These are phyloP conservation scores for Hypomontagnella monticulosa DNA, from an alignment of 495 filamentous ascomycete genomes.

Conservation along the genomic window DNA sequence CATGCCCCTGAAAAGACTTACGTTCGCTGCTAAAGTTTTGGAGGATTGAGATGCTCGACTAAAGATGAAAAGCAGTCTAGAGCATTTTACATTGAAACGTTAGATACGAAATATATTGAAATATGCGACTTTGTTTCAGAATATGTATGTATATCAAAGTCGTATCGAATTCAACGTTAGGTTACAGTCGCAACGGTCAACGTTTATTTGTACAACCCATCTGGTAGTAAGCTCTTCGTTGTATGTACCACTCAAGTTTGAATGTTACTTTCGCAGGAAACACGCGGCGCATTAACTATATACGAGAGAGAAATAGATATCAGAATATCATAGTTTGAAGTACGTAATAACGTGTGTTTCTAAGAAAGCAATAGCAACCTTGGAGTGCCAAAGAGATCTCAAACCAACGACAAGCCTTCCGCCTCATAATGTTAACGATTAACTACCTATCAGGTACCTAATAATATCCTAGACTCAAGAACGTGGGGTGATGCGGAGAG, in stretches of 20 bases:
- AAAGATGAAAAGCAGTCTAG: background rate
- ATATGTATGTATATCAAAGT: conserved; percentile 28
- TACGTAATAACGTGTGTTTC: too few species aligned
- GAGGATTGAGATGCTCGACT: conserved; percentile 16
- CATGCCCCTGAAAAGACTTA: conserved; percentile 28
- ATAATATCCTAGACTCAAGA: too few species aligned
- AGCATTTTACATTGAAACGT: conserved; percentile 16
- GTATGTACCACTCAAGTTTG: background rate
- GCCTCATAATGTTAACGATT: too few species aligned
- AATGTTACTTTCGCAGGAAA: background rate
- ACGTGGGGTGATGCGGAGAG: too few species aligned
- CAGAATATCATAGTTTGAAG: too few species aligned
- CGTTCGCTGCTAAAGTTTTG: conserved; percentile 1
- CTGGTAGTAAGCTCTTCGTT: conserved; percentile 2
- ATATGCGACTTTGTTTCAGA: conserved; percentile 36
- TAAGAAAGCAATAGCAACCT: too few species aligned
- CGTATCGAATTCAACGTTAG: background rate
- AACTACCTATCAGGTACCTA: too few species aligned
- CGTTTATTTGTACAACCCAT: conserved; percentile 20
- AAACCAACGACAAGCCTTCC: too few species aligned
- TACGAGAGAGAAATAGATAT: too few species aligned
- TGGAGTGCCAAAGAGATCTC: too few species aligned
- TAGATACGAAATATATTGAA: conserved; percentile 19
- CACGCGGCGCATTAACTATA: too few species aligned
- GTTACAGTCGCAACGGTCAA: conserved; percentile 24